Percentiles rank a stretch among this genome's conserved stretches.
Conservation (phyloP, 129 eudicot species). For the Chrysanthemum seticuspe region DNA sequence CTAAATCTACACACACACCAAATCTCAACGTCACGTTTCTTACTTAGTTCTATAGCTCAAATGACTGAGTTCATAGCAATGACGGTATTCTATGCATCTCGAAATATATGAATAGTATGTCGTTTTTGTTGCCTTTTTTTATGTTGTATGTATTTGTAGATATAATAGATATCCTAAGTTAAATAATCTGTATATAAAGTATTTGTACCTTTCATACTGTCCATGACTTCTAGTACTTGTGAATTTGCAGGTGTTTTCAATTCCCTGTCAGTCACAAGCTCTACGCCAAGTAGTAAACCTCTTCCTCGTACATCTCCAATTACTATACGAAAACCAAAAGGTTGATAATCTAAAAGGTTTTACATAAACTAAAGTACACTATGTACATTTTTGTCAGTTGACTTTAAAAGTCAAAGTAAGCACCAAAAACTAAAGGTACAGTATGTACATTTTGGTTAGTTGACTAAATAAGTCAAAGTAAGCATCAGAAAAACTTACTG, state of each 20-base stretch:
- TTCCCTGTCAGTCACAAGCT: slow-evolving; percentile 38
- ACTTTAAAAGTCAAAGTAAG: neutral
- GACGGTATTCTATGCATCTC: neutral
- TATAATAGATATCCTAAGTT: too few relatives aligned
- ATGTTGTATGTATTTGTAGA: neutral
- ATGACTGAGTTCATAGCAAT: neutral
- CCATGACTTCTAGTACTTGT: slow-evolving; percentile 38
- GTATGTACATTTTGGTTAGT: too few relatives aligned
- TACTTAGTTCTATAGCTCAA: neutral
- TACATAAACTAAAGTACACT: neutral
- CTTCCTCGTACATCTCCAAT: slow-evolving; percentile 36
- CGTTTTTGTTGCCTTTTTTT: too few relatives aligned
- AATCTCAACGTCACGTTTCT: neutral
- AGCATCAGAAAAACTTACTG: slow-evolving; percentile 22
- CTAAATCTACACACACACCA: slow-evolving; percentile 45
- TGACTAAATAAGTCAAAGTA: neutral
- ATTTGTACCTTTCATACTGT: slow-evolving; percentile 39
- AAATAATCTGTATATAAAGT: neutral
- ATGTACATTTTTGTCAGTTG: too few relatives aligned
- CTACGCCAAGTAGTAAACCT: slow-evolving; percentile 44
- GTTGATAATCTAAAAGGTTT: neutral
- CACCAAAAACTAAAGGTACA: neutral
- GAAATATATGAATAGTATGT: too few relatives aligned
- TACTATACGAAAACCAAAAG: slow-evolving; percentile 3
- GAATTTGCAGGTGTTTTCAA: slow-evolving; percentile 41